Evolutionary conservation across 371 early-diverging fungal species (phyloP).

Genomic region (Thermomucor indicae-seudaticae): DNA sequence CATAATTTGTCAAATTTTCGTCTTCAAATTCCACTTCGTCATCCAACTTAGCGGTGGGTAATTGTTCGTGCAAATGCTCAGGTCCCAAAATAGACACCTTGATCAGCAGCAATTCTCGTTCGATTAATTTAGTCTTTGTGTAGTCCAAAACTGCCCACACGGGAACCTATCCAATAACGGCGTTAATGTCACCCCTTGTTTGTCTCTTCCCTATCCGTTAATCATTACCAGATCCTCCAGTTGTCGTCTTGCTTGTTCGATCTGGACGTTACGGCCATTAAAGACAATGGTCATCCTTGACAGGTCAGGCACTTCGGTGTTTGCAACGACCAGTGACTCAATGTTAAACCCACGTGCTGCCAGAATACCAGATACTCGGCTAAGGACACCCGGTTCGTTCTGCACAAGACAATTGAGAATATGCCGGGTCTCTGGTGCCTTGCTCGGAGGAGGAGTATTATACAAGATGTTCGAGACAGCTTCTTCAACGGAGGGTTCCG

Average conservation of each 20-base stretch:
- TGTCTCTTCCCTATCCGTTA: not conserved
- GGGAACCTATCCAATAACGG: slow-evolving; percentile 59
- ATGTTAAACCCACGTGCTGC: slow-evolving; percentile 98
- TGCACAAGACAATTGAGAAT: slow-evolving; percentile 91
- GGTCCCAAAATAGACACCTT: slow-evolving; percentile 91
- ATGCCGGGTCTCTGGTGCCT: slow-evolving; percentile 64
- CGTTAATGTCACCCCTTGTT: not conserved
- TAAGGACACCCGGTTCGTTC: slow-evolving; percentile 95
- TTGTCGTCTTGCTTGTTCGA: slow-evolving; percentile 92
- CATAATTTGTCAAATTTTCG: slow-evolving; percentile 32
- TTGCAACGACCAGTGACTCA: slow-evolving; percentile 91
- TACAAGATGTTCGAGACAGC: slow-evolving; percentile 89
- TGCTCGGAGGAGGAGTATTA: slow-evolving; percentile 74
- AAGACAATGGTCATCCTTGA: slow-evolving; percentile 94
- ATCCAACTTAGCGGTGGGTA: slow-evolving; percentile 30
- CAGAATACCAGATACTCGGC: slow-evolving; percentile 87
- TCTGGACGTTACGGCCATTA: slow-evolving; percentile 75
- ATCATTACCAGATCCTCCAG: slow-evolving; percentile 80
- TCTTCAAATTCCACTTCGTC: slow-evolving; percentile 38
- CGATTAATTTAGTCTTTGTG: slow-evolving; percentile 78
- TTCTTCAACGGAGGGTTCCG: slow-evolving; percentile 65
- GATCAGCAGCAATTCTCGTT: slow-evolving; percentile 89
- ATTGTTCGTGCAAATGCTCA: slow-evolving; percentile 55
- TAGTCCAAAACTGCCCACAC: slow-evolving; percentile 98
- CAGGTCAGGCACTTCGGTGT: slow-evolving; percentile 91